Conservation (phyloP, 2,329 filamentous ascomycete genomes). For the Neonectria punicea region DNA sequence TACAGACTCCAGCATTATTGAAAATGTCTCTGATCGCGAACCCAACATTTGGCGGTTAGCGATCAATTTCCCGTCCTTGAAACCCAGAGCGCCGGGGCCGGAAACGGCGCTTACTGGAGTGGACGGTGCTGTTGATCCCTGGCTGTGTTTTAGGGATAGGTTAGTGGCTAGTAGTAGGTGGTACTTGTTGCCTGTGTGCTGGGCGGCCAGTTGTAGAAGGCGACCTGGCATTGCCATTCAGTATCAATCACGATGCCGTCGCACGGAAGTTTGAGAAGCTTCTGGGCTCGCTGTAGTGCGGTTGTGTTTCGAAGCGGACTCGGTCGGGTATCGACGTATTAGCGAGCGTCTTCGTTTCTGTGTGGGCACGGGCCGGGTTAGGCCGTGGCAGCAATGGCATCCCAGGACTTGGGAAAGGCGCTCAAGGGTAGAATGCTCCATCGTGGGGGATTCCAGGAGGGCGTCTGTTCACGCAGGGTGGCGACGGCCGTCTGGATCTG, state of each 20-base stretch:
- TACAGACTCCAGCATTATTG: neutral
- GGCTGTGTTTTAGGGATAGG: neutral
- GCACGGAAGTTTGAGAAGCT: neutral
- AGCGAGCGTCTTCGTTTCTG: neutral
- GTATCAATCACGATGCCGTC: neutral
- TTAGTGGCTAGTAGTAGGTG: neutral
- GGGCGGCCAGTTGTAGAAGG: neutral
- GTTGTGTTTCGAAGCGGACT: neutral
- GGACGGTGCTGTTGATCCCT: neutral
- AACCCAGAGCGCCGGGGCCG: neutral
- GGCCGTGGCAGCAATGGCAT: conserved; percentile 2
- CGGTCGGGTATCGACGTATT: neutral
- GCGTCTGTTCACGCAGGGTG: conserved; percentile 44
- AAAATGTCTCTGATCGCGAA: neutral
- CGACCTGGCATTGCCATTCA: neutral
- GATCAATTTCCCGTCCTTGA: neutral
- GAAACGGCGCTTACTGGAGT: conserved; percentile 10
- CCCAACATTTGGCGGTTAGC: neutral
- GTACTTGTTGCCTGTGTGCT: neutral
- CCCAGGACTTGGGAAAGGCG: conserved; percentile 33
- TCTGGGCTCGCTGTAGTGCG: too few species aligned
- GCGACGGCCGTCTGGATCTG: conserved; percentile 52
- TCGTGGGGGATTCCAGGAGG: conserved; percentile 47
- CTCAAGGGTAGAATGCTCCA: conserved; percentile 52
- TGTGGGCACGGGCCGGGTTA: neutral